A percentile compares a stretch with the other conserved stretches of the same genome.
Evolutionary conservation across 768 basidiomycete genomes (phyloP).

Genomic region (Polyporus arcularius): DNA sequence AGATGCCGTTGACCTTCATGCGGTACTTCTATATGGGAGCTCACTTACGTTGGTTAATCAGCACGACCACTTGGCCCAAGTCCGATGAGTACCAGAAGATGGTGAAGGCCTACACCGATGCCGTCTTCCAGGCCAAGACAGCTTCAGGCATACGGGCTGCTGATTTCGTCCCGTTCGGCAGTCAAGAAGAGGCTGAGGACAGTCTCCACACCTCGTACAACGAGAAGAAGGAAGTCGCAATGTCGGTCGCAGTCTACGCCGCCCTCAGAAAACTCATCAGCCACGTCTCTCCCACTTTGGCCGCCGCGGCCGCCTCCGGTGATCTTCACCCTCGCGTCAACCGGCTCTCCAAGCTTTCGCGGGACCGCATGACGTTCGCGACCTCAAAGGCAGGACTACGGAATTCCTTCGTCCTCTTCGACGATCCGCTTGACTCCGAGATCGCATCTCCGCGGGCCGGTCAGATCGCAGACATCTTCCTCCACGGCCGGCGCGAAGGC

Average conservation of each 20-base stretch:
- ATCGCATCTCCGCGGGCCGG: neutral
- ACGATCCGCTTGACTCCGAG: too few relatives aligned
- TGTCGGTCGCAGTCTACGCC: too few relatives aligned
- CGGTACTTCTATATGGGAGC: neutral
- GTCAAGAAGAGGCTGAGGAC: too few relatives aligned
- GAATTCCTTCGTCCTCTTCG: neutral
- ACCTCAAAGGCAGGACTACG: neutral
- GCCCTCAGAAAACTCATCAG: too few relatives aligned
- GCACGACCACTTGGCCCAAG: neutral
- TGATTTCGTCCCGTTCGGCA: neutral
- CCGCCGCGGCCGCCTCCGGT: too few relatives aligned
- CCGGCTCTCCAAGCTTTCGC: too few relatives aligned
- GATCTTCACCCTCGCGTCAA: too few relatives aligned
- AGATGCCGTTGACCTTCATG: conserved; percentile 1
- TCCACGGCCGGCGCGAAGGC: neutral
- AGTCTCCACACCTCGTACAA: too few relatives aligned
- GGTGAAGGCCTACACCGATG: neutral
- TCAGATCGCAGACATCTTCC: neutral
- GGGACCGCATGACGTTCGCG: neutral
- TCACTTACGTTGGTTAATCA: neutral
- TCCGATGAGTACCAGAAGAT: neutral
- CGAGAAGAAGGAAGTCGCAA: too few relatives aligned
- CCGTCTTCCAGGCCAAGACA: too few relatives aligned
- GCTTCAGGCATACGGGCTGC: neutral
- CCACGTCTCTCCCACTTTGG: too few relatives aligned